phyloP scores from a whole-genome alignment of 306 rosid genomes.

The Vachellia collinsii region DNA sequence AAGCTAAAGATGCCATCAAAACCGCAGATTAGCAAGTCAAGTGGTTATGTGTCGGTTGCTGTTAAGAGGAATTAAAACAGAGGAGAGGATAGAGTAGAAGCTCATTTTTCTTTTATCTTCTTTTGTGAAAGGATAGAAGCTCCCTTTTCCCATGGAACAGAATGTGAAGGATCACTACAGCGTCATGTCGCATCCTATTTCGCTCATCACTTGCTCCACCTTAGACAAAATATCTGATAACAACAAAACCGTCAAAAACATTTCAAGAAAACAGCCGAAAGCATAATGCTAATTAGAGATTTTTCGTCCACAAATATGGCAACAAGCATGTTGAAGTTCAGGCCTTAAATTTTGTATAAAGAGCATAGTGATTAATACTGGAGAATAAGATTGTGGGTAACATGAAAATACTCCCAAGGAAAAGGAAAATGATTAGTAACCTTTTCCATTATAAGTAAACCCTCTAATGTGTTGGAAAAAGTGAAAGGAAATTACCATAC shows the following conservation, averaged over 20 bases:
- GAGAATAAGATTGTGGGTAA: background rate
- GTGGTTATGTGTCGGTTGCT: background rate
- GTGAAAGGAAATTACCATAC: constrained; percentile 18
- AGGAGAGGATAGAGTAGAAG: background rate
- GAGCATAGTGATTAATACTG: background rate
- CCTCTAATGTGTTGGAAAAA: constrained; percentile 4
- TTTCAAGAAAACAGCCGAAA: background rate
- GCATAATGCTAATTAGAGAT: constrained; percentile 10
- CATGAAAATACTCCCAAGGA: constrained; percentile 26
- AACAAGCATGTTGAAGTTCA: constrained; percentile 18
- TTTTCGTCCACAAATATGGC: background rate
- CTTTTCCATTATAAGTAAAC: constrained; percentile 7
- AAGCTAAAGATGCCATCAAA: constrained; percentile 18
- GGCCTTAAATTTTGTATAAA: constrained; percentile 11
- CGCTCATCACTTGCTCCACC: constrained; percentile 80
- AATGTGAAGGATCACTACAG: constrained; percentile 39
- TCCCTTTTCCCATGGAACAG: constrained; percentile 13
- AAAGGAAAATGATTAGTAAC: background rate
- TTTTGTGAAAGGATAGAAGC: constrained; percentile 9
- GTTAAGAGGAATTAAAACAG: background rate
- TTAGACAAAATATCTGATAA: constrained; percentile 73
- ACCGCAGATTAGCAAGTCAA: constrained; percentile 20
- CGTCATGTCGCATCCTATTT: constrained; percentile 66
- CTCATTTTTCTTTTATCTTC: background rate
- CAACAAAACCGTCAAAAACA: constrained; percentile 27